These are phyloP conservation scores for Podospora fimiseda DNA, from an alignment of 495 filamentous ascomycete species.

Conservation along the genomic window DNA sequence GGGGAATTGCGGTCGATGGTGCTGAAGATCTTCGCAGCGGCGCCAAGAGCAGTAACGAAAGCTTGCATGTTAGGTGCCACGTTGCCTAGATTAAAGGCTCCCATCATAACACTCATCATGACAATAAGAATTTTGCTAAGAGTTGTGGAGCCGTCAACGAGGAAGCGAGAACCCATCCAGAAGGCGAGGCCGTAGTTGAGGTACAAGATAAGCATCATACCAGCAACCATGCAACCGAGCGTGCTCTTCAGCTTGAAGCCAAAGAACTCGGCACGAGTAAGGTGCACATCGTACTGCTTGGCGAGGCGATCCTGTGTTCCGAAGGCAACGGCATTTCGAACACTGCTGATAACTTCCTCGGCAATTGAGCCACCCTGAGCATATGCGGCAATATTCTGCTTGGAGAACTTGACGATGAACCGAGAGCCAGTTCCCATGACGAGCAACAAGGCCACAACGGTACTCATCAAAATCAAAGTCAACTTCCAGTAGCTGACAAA, in stretches of 20 bases:
- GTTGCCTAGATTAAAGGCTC: constrained; percentile 84
- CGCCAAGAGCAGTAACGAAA: constrained; percentile 66
- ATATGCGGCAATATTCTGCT: constrained; percentile 67
- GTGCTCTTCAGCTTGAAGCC: constrained; percentile 68
- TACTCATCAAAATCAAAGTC: constrained; percentile 74
- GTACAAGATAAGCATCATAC: constrained; percentile 78
- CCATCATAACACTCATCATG: constrained; percentile 82
- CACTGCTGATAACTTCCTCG: constrained; percentile 91
- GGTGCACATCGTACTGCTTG: constrained; percentile 70
- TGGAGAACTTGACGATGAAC: constrained; percentile 75
- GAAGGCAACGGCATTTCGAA: constrained; percentile 90
- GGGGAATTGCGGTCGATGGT: constrained; percentile 91
- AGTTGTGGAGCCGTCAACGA: constrained; percentile 58
- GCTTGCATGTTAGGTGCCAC: constrained; percentile 80
- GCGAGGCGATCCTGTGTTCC: constrained; percentile 86
- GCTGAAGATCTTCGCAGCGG: constrained; percentile 81
- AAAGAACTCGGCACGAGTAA: constrained; percentile 65
- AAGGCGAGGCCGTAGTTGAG: constrained; percentile 88
- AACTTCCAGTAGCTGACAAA: constrained; percentile 82
- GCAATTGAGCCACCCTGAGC: constrained; percentile 81
- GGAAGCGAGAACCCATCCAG: constrained; percentile 84
- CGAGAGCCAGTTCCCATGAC: constrained; percentile 65
- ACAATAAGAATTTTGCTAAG: constrained; percentile 64
- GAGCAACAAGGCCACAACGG: constrained; percentile 64
- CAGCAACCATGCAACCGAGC: constrained; percentile 69